These are phyloP conservation scores for Purshia tridentata DNA, from an alignment of 306 rosid genomes.

Conservation along the genomic window DNA sequence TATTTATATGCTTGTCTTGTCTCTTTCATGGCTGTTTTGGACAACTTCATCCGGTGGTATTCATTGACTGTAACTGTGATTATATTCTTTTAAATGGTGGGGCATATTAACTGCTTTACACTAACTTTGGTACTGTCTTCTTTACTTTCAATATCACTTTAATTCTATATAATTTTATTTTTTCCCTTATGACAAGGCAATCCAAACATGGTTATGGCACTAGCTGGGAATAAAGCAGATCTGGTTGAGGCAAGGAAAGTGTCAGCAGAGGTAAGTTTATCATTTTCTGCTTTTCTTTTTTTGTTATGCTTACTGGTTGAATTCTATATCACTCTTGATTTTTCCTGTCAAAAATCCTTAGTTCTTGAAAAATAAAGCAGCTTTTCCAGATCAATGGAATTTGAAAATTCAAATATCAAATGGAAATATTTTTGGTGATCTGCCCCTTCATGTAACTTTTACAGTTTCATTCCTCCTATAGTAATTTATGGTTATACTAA, in stretches of 20 bases:
- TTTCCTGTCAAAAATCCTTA: neutral
- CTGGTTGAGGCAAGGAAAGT: slow-evolving; percentile 51
- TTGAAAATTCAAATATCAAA: neutral
- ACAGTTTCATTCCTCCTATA: neutral
- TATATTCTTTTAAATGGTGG: neutral
- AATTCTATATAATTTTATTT: slow-evolving; percentile 1
- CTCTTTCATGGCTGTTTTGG: slow-evolving; percentile 1
- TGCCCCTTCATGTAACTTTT: neutral
- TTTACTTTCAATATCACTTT: neutral
- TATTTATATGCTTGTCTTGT: neutral
- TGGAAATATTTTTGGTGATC: neutral
- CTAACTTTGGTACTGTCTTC: neutral
- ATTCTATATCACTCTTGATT: neutral
- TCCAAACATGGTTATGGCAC: slow-evolving; percentile 66
- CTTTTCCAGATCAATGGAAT: neutral
- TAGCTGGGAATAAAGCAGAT: slow-evolving; percentile 65
- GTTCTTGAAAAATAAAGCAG: neutral
- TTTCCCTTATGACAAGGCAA: slow-evolving; percentile 35
- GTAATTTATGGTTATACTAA: neutral
- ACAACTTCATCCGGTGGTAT: neutral
- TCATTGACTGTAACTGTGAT: neutral
- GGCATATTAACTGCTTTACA: neutral
- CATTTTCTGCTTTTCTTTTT: neutral
- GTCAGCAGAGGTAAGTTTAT: slow-evolving; percentile 49
- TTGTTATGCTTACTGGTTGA: neutral